Percentiles rank a stretch among this genome's conserved stretches.
Conservation (phyloP, 495 filamentous ascomycete species). For the Hypoxylon intermedium region DNA sequence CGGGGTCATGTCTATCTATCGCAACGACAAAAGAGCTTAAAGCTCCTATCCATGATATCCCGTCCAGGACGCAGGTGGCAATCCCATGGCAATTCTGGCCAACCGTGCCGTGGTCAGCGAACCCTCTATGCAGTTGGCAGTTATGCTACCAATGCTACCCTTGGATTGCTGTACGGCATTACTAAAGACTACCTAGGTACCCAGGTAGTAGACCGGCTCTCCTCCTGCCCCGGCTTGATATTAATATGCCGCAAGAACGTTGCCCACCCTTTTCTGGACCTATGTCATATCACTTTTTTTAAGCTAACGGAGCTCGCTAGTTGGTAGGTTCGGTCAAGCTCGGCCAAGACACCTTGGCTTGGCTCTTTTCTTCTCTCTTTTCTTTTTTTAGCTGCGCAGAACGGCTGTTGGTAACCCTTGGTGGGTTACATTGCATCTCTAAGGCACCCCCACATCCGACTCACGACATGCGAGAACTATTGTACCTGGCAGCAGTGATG, state of each 20-base stretch:
- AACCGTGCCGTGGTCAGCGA: conserved; percentile 11
- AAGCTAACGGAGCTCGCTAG: conserved; percentile 9
- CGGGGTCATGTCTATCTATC: conserved; percentile 24
- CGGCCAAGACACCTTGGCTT: conserved; percentile 18
- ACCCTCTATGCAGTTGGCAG: conserved; percentile 16
- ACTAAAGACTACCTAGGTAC: conserved; percentile 3
- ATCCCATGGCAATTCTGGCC: conserved; percentile 19
- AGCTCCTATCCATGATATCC: conserved; percentile 4
- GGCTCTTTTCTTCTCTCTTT: conserved; percentile 1
- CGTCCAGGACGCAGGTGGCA: not conserved
- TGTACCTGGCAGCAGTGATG: conserved; percentile 32
- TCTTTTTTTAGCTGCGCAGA: conserved; percentile 31
- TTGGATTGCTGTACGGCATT: conserved; percentile 6
- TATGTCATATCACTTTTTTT: conserved; percentile 2
- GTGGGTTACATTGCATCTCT: conserved; percentile 23
- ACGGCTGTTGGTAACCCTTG: conserved; percentile 2
- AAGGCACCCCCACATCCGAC: conserved; percentile 19
- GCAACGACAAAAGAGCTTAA: conserved; percentile 11
- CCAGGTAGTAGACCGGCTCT: not conserved
- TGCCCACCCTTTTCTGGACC: not conserved
- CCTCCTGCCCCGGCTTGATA: conserved; percentile 10
- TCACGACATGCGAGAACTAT: conserved; percentile 19
- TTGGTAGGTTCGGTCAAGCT: conserved; percentile 21
- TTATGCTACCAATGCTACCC: conserved; percentile 14
- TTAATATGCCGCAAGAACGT: conserved; percentile 17